Percentiles rank a stretch among this genome's conserved stretches.
Conservation (phyloP, 441 rosid genomes). For the Erysimum cheiri region DNA sequence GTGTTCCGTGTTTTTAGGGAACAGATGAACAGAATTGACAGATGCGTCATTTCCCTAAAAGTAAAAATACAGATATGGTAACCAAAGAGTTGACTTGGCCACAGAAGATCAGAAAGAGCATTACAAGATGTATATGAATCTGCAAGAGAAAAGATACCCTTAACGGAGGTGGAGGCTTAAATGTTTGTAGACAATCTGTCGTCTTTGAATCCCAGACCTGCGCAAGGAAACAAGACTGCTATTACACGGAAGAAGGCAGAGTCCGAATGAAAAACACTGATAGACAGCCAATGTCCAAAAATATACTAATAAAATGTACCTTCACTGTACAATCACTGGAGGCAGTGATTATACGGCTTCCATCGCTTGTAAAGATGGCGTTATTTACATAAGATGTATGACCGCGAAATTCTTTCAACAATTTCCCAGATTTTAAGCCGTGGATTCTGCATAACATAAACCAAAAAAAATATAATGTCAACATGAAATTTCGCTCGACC, state of each 20-base stretch:
- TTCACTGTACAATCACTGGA: conserved; percentile 84
- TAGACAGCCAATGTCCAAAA: conserved; percentile 1
- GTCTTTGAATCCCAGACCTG: conserved; percentile 99
- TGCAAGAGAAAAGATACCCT: conserved; percentile 59
- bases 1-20: conserved; percentile 90
- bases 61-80: conserved; percentile 29
- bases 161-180: conserved; percentile 90
- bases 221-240: conserved; percentile 47
- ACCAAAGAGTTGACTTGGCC: conserved; percentile 25
- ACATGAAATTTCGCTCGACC: not conserved
- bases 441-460: conserved; percentile 63
- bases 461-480: not conserved
- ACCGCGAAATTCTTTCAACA: conserved; percentile 93
- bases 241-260: conserved; percentile 31
- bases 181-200: conserved; percentile 89
- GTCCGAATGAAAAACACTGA: conserved; percentile 18
- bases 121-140: conserved; percentile 27
- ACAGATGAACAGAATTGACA: conserved; percentile 94
- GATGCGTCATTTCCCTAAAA: conserved; percentile 96
- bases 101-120: conserved; percentile 17
- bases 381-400: conserved; percentile 75
- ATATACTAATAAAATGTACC: conserved; percentile 31
- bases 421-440: conserved; percentile 91
- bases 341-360: conserved; percentile 87
- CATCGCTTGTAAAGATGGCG: conserved; percentile 93